phyloP scores from a whole-genome alignment of 2,329 filamentous ascomycete genomes.

The Ilyonectria mors-panacis region DNA sequence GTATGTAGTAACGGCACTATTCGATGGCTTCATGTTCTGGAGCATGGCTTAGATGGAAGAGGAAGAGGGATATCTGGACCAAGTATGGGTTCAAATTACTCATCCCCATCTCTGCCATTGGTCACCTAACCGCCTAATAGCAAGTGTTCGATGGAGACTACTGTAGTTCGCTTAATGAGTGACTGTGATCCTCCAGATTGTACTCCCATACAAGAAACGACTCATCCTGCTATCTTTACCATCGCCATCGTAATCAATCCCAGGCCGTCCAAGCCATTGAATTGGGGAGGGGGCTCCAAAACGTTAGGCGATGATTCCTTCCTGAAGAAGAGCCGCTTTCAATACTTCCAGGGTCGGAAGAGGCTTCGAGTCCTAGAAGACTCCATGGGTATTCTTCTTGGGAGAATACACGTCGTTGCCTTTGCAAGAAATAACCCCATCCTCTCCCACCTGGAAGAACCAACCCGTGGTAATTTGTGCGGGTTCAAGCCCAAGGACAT shows the following conservation, averaged over 20 bases:
- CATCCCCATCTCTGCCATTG: slow-evolving; percentile 2
- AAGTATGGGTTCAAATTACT: slow-evolving; percentile 5
- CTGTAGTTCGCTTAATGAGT: neutral
- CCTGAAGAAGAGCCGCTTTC: slow-evolving; percentile 4
- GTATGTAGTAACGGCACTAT: slow-evolving; percentile 9
- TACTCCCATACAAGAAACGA: slow-evolving; percentile 8
- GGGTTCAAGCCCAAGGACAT: slow-evolving; percentile 5
- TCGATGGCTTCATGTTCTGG: slow-evolving; percentile 9
- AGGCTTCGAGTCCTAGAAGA: slow-evolving; percentile 16
- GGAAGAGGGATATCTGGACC: slow-evolving; percentile 3
- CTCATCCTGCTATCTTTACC: slow-evolving; percentile 1
- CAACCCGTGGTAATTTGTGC: slow-evolving; percentile 9
- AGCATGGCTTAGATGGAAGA: slow-evolving; percentile 7
- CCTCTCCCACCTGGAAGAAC: slow-evolving; percentile 9
- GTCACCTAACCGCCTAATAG: slow-evolving; percentile 4
- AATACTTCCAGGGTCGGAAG: slow-evolving; percentile 14
- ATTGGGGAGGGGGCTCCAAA: neutral
- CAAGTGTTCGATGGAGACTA: neutral
- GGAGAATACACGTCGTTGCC: slow-evolving; percentile 9
- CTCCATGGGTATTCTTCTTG: slow-evolving; percentile 12
- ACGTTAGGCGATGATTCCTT: slow-evolving; percentile 14
- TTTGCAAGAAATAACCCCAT: slow-evolving; percentile 16
- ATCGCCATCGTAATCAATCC: slow-evolving; percentile 12
- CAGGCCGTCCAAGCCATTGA: slow-evolving; percentile 9
- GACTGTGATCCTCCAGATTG: slow-evolving; percentile 5